Conservation (phyloP, 352 stramenopile species). For the Phytophthora pseudosyringae region DNA sequence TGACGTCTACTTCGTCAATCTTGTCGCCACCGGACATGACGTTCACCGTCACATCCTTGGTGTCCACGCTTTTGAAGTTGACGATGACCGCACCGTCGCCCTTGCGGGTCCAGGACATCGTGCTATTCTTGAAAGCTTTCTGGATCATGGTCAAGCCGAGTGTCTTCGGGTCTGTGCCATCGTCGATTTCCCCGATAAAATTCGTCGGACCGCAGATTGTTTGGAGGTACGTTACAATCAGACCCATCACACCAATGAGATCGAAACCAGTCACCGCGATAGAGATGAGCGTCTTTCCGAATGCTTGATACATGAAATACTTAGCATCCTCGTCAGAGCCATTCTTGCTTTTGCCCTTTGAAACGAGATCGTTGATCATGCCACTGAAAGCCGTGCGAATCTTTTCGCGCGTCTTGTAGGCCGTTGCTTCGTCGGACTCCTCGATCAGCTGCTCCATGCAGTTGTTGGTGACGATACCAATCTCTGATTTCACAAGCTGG, state of each 20-base stretch:
- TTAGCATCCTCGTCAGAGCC: slow-evolving; percentile 32
- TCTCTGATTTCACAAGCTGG: slow-evolving; percentile 46
- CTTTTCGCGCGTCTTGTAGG: slow-evolving; percentile 39
- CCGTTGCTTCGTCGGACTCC: neutral
- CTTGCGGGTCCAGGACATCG: slow-evolving; percentile 40
- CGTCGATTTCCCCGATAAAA: slow-evolving; percentile 51
- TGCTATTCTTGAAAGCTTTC: slow-evolving; percentile 42
- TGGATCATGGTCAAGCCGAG: slow-evolving; percentile 40
- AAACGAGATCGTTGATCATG: slow-evolving; percentile 51
- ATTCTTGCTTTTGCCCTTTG: slow-evolving; percentile 27
- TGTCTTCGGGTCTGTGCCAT: slow-evolving; percentile 34
- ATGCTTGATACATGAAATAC: slow-evolving; percentile 40
- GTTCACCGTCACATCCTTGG: too few relatives aligned
- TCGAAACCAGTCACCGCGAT: slow-evolving; percentile 48
- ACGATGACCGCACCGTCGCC: slow-evolving; percentile 36
- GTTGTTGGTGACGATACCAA: slow-evolving; percentile 40
- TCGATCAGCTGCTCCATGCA: slow-evolving; percentile 37
- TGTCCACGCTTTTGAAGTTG: slow-evolving; percentile 33
- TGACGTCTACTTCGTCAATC: too few relatives aligned
- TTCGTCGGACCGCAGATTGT: slow-evolving; percentile 55
- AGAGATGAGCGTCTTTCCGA: slow-evolving; percentile 42
- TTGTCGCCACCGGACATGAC: neutral
- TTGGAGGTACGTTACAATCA: slow-evolving; percentile 51
- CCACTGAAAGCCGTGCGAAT: slow-evolving; percentile 48
- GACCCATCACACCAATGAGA: slow-evolving; percentile 42